Evolutionary conservation across 495 filamentous ascomycete genomes (phyloP), one percentile per base, ranked within the genome.

Genomic region (Thermochaetoides thermophila): DNA sequence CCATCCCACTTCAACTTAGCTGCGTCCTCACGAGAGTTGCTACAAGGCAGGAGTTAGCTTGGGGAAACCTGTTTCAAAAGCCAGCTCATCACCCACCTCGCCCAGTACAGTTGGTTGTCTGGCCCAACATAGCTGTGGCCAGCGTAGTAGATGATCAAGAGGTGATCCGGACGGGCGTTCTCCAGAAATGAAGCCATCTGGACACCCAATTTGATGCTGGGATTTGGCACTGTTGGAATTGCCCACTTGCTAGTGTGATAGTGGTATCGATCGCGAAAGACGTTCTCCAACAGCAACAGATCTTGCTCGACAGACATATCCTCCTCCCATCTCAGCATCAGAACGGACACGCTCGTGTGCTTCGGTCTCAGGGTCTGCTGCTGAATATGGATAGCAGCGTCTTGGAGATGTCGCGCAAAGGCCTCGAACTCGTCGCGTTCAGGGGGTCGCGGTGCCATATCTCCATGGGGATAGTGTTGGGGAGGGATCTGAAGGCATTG

Each of bases 121-220:
- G 53, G 35, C 2, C 64, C 61, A 32, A 66, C 49, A 38, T 55
- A 64, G 12, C 66, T 63, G 40, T 68, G 53, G 9, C 68, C 68
- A 21, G 64, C 67, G 42, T 73, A 73, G 44, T 70, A 69, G 38
- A 73, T 61, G 35, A 73, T 66, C 37, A 69, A 45, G 1, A 73
- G 61, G 31, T 71, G 67, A 34, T 69, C 65, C 3, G 64, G 56
- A 14, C 60, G 44, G 7, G 67, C 66, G 27, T 63, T 56, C 36
- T 73, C 61, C 17, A 69, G 51, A 24, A 66, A 65, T 0, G 57
- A 57, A 10, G 55, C 46, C 49, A 73, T 61, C 36, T 63, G 60
- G 37, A 66, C 56, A 4, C 61, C 61, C 12, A 73, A 55, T 45
- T 71, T 71, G 34, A 62, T 53, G 48, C 60, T 63, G 3, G 68